These are phyloP conservation scores for Penicillium nucicola DNA, from an alignment of 495 filamentous ascomycete genomes.

Conservation along the genomic window DNA sequence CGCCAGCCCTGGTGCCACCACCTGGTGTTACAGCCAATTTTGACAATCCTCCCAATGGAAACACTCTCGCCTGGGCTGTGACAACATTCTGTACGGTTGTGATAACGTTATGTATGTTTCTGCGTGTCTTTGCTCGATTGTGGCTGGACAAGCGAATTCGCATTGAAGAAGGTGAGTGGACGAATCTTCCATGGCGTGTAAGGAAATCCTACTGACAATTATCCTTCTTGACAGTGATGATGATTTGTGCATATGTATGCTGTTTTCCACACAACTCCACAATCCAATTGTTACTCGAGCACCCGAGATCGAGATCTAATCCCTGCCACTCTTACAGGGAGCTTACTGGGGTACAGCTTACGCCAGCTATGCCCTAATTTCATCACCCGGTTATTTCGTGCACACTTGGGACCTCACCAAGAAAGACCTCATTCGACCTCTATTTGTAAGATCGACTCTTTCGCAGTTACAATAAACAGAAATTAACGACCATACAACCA, in stretches of 20 bases:
- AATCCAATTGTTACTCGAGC: too few species aligned
- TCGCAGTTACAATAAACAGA: neutral
- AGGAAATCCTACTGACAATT: constrained; percentile 10
- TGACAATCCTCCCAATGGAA: constrained; percentile 29
- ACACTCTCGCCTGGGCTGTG: constrained; percentile 21
- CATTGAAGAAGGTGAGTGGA: constrained; percentile 18
- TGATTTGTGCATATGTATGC: constrained; percentile 17
- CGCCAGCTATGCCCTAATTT: constrained; percentile 15
- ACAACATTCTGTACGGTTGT: constrained; percentile 15
- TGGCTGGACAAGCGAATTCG: constrained; percentile 14
- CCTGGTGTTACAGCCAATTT: constrained; percentile 21
- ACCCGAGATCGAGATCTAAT: neutral
- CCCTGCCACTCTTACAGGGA: constrained; percentile 4
- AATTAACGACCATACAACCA: neutral
- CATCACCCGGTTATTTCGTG: constrained; percentile 19
- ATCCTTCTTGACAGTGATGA: constrained; percentile 7
- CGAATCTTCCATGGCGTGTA: neutral
- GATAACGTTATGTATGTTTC: constrained; percentile 13
- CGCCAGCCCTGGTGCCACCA: constrained; percentile 17
- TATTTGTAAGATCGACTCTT: constrained; percentile 9
- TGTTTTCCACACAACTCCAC: too few species aligned
- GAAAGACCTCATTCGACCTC: constrained; percentile 11
- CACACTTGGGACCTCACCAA: constrained; percentile 21
- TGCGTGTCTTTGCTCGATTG: constrained; percentile 11
- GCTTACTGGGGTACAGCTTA: constrained; percentile 23